Conservation (phyloP, 768 basidiomycete genomes). For the Kondoa subrosea region DNA sequence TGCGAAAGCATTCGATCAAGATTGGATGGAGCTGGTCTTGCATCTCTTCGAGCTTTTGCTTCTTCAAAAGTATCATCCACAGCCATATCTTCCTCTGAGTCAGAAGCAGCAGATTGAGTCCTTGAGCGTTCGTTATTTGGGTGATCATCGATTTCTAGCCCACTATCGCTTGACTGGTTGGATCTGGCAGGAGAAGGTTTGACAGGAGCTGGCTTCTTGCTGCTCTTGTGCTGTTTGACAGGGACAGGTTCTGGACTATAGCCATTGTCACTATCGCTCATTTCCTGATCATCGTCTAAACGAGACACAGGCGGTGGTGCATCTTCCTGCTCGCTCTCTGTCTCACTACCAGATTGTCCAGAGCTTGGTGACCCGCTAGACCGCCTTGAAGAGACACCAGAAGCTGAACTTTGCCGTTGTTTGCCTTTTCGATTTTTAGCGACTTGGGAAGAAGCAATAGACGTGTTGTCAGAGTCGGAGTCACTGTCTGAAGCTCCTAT, state of each 20-base stretch:
- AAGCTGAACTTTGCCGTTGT: background rate
- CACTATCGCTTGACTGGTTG: constrained; percentile 6
- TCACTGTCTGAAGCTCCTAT: background rate
- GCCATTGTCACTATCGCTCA: background rate
- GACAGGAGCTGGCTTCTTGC: background rate
- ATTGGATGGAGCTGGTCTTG: background rate
- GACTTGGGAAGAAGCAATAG: background rate
- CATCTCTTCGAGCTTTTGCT: background rate
- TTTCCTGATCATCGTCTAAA: background rate
- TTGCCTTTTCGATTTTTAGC: background rate
- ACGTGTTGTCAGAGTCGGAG: background rate
- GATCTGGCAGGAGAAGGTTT: background rate
- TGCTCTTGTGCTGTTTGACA: background rate
- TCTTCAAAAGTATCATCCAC: constrained; percentile 10
- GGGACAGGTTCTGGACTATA: constrained; percentile 8
- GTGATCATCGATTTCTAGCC: background rate
- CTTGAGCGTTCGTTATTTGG: constrained; percentile 9
- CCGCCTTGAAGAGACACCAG: background rate
- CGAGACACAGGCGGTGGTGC: background rate
- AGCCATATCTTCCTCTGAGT: constrained; percentile 7
- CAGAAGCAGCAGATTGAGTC: constrained; percentile 7
- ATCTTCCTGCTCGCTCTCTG: constrained; percentile 9
- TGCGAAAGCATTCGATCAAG: background rate
- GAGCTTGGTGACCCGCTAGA: background rate
- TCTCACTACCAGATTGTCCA: constrained; percentile 6